Evolutionary conservation across 202 grass and related monocot genomes (phyloP), one percentile per base, ranked within the genome.

Genomic region (Panicum virgatum): DNA sequence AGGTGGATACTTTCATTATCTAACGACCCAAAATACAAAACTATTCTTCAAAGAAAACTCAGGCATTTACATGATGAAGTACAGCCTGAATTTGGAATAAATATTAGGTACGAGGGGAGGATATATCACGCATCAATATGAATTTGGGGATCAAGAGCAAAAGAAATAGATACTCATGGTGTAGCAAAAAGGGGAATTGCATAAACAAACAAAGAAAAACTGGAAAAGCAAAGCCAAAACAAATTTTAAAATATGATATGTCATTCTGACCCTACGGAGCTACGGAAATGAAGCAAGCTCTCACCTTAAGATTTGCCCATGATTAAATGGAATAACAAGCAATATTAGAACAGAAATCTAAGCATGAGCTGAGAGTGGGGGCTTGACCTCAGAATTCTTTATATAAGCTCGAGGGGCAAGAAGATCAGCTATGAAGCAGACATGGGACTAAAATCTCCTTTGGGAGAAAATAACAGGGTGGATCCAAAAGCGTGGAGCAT

Each of bases 391-490:
- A 14, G 25, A 62, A 64, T 67, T 70, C 59, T 65, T 10, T 69
- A n/a, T n/a, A n/a, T n/a, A 32, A 83, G 51, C 34, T 22, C 7
- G 36, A 78, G 50, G 48, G 59, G 4, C 38, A 50, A 67, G 61
- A 81, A 73, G 37, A 86, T 78, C 60, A 66, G 69, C 34, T 60
- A 79, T 1, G 52, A 90, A 54, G 79, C 45, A 29, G 66, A 69
- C 66, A 78, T 37, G 60, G 40, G 70, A 71, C 37, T 48, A 58
- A 80, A 79, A 75, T 34, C 60, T 60, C 9, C 0, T 42, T 79
- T 66, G 36, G 16, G 80, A 66, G 66, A 73, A 72, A 82, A 82
- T 62, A 69, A 78, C 2, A 38, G 43, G 66, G 73, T 37, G 25
- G 45, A 82, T 76, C 47, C 59, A 53, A 78, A 77, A 73, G 72